Evolutionary conservation across 768 basidiomycete species (phyloP).

Genomic region (Suillus subalutaceus): DNA sequence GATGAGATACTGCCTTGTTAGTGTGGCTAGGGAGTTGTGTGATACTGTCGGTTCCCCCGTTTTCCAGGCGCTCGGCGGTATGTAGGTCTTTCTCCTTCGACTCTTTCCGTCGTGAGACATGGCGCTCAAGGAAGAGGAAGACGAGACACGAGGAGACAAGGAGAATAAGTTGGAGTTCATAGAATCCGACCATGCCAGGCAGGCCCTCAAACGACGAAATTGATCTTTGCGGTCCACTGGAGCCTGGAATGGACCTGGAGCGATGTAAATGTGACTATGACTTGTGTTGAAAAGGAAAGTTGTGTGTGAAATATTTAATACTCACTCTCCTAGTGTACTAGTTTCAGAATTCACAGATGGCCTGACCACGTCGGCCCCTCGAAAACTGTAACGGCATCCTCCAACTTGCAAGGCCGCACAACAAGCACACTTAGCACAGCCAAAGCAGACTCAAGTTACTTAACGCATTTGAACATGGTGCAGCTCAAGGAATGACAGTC

Average conservation of each 20-base stretch:
- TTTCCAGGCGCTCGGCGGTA: conserved; percentile 32
- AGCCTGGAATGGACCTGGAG: background rate
- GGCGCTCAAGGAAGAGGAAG: conserved; percentile 39
- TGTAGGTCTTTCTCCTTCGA: conserved; percentile 25
- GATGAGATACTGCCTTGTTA: conserved; percentile 56
- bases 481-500: background rate
- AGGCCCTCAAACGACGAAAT: background rate
- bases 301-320: background rate
- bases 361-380: background rate
- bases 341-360: background rate
- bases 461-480: background rate
- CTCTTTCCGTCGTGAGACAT: conserved; percentile 29
- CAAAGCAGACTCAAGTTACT: background rate
- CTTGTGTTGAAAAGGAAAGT: background rate
- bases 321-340: background rate
- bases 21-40: conserved; percentile 28
- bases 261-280: no score
- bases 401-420: background rate
- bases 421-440: background rate
- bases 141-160: conserved; percentile 38
- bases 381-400: background rate
- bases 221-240: background rate
- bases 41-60: conserved; percentile 29
- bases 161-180: conserved; percentile 43
- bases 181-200: conserved; percentile 36